Evolutionary conservation across 306 rosid species (phyloP).

Genomic region (Quercus suber): DNA sequence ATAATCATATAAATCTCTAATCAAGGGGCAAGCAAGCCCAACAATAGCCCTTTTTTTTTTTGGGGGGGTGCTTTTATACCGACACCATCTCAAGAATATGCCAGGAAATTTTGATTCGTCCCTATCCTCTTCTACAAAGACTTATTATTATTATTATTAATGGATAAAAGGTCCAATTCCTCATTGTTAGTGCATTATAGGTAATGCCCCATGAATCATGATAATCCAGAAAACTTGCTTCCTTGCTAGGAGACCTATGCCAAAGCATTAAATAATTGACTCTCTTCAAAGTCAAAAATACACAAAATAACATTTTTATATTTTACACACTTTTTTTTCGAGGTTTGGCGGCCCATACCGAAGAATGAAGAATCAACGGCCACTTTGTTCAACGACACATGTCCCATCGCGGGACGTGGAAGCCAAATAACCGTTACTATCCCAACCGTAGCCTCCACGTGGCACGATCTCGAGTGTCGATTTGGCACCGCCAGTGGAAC

Average conservation of each 20-base stretch:
- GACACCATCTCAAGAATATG: background rate
- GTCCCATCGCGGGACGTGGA: constrained; percentile 23
- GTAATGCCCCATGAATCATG: constrained; percentile 10
- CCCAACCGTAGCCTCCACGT: constrained; percentile 9
- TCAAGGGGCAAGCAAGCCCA: no score
- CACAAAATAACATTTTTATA: background rate
- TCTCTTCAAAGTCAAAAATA: constrained; percentile 28
- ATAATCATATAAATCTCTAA: no score
- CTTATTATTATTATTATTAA: background rate
- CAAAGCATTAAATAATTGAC: constrained; percentile 25
- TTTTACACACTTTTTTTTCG: background rate
- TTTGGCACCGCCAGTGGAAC: constrained; percentile 30
- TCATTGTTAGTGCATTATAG: background rate
- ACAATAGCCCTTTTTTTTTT: background rate
- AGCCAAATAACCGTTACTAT: constrained; percentile 30
- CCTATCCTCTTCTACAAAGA: background rate
- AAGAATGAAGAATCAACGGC: background rate
- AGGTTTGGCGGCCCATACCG: constrained; percentile 10
- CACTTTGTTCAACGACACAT: background rate
- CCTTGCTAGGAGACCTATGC: constrained; percentile 28
- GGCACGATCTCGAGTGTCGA: background rate
- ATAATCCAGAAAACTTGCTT: constrained; percentile 40
- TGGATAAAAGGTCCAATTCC: background rate
- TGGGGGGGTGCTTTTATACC: background rate
- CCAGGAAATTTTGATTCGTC: background rate